A percentile compares a stretch with the other conserved stretches of the same genome.
Evolutionary conservation across 1,284 basidiomycete species (phyloP).

Genomic region (Boletus mariae): DNA sequence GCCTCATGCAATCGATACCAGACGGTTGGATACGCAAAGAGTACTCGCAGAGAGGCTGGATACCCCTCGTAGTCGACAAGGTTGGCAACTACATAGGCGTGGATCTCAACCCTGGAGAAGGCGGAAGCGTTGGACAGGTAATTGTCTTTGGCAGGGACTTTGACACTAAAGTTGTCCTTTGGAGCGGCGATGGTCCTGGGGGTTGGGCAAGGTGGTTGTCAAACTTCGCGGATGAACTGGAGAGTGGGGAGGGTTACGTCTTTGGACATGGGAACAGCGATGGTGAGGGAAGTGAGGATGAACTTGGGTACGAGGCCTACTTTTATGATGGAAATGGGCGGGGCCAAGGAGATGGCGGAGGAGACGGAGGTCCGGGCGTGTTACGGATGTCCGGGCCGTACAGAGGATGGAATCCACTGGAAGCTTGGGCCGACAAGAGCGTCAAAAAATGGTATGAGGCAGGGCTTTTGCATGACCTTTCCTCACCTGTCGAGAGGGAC

Average conservation of each 20-base stretch:
- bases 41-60: slow-evolving; percentile 95
- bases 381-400: slow-evolving; percentile 79
- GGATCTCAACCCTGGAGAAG: slow-evolving; percentile 83
- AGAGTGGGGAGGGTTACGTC: slow-evolving; percentile 85
- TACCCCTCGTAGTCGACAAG: slow-evolving; percentile 91
- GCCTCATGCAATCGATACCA: slow-evolving; percentile 87
- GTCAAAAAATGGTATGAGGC: slow-evolving; percentile 79
- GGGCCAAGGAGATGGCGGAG: slow-evolving; percentile 70
- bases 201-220: slow-evolving; percentile 97
- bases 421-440: slow-evolving; percentile 88
- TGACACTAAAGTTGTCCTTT: slow-evolving; percentile 95
- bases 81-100: slow-evolving; percentile 92
- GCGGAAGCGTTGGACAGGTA: slow-evolving; percentile 84
- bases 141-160: slow-evolving; percentile 98
- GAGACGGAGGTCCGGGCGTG: slow-evolving; percentile 63
- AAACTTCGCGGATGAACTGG: slow-evolving; percentile 90
- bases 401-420: slow-evolving; percentile 84
- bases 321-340: slow-evolving; percentile 77
- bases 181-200: slow-evolving; percentile 82
- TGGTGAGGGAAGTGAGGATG: slow-evolving; percentile 72
- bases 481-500: slow-evolving; percentile 37
- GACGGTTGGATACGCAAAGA: slow-evolving; percentile 86
- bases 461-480: slow-evolving; percentile 58
- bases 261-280: slow-evolving; percentile 52
- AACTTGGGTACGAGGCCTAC: slow-evolving; percentile 82